Conservation (phyloP, 139 green algal species). For the Chlorella sp. region DNA sequence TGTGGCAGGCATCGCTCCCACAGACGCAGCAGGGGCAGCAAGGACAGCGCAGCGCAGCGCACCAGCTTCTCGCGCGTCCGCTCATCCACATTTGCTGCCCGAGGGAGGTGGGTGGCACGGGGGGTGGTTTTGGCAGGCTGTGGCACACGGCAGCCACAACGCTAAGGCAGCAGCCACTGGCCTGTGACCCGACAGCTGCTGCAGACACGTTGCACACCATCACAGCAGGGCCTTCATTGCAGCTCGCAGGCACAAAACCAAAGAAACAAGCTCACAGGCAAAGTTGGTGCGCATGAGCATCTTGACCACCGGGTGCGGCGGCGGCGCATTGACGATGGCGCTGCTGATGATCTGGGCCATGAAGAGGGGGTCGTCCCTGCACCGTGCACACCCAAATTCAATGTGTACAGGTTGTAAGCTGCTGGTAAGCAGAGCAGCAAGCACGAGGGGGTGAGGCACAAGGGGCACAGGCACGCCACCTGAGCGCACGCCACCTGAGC, state of each 20-base stretch:
- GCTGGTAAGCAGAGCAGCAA: no score
- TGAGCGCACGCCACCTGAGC: no score
- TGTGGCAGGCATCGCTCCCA: neutral
- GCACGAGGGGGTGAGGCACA: no score
- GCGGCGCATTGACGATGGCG: constrained; percentile 66
- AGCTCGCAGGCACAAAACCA: neutral
- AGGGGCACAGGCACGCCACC: no score
- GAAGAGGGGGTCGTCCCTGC: constrained; percentile 47
- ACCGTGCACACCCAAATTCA: neutral
- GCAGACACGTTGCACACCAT: no score
- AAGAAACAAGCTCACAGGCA: neutral
- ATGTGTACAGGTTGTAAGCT: no score
- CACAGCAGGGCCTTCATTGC: no score
- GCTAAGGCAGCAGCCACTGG: no score
- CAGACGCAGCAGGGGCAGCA: neutral
- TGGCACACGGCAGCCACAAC: no score
- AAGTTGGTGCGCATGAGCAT: constrained; percentile 57
- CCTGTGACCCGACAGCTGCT: no score
- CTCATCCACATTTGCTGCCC: constrained; percentile 36
- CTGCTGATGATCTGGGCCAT: constrained; percentile 61
- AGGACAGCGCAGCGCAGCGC: neutral
- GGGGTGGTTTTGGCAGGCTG: no score
- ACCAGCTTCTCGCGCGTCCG: constrained; percentile 45
- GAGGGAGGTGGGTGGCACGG: no score
- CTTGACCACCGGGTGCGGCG: constrained; percentile 45